These are phyloP conservation scores for Barnettozyma pratensis DNA, from an alignment of 805 yeast genomes.

Conservation along the genomic window DNA sequence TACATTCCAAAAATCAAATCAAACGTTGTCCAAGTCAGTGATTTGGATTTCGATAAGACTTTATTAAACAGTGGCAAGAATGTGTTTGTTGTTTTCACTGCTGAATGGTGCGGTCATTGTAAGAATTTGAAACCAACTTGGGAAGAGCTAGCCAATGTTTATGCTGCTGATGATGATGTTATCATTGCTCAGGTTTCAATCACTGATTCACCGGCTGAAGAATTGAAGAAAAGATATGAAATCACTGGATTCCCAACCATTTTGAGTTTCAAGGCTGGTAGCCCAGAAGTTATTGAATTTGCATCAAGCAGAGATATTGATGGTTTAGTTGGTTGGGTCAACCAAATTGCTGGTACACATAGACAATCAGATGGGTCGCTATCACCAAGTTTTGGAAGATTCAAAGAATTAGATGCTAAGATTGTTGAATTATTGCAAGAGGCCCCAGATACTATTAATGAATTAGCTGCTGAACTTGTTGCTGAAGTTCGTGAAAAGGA, in stretches of 20 bases:
- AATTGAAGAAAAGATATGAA: constrained; percentile 34
- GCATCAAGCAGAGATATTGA: constrained; percentile 41
- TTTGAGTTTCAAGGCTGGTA: constrained; percentile 36
- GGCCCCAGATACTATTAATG: constrained; percentile 16
- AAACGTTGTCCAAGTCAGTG: constrained; percentile 23
- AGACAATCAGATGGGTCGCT: constrained; percentile 35
- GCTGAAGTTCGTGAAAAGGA: constrained; percentile 2
- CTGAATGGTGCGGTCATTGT: constrained; percentile 54
- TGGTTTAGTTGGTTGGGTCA: constrained; percentile 52
- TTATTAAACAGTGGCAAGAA: constrained; percentile 26
- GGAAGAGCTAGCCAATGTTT: constrained; percentile 40
- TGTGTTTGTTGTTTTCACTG: constrained; percentile 36
- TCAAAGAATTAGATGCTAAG: constrained; percentile 14
- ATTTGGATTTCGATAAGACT: constrained; percentile 31
- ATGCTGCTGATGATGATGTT: constrained; percentile 31
- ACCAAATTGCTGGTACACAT: constrained; percentile 29
- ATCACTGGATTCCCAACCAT: constrained; percentile 48
- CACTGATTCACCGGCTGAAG: constrained; percentile 39
- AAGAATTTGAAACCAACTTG: constrained; percentile 43
- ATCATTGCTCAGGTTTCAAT: constrained; percentile 41
- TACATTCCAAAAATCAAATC: constrained; percentile 23
- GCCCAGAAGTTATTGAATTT: constrained; percentile 25
- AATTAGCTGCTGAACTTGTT: constrained; percentile 30
- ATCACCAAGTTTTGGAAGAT: constrained; percentile 25
- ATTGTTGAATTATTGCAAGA: constrained; percentile 25